Evolutionary conservation across 768 basidiomycete genomes (phyloP).

Genomic region (Leccinellum rugosiceps): DNA sequence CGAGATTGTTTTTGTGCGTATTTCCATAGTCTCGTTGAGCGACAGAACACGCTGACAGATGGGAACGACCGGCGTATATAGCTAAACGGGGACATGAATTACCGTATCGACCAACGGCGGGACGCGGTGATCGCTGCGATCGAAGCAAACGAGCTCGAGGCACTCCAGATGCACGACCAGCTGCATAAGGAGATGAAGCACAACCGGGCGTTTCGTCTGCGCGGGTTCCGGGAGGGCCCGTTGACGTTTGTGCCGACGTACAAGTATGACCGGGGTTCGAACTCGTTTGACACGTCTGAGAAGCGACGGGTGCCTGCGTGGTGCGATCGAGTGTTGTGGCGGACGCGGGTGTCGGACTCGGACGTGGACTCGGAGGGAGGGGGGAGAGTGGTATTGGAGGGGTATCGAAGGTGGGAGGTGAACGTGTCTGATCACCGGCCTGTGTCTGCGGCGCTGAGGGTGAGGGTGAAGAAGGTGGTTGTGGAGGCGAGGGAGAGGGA

Average conservation of each 20-base stretch:
- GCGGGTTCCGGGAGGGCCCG: constrained; percentile 77
- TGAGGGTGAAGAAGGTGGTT: constrained; percentile 72
- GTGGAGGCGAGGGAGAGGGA: constrained; percentile 54
- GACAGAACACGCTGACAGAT: neutral
- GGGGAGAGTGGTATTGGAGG: constrained; percentile 57
- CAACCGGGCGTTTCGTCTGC: constrained; percentile 86
- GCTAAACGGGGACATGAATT: constrained; percentile 95
- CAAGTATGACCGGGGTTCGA: constrained; percentile 83
- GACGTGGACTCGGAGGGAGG: constrained; percentile 39
- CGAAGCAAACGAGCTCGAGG: constrained; percentile 58
- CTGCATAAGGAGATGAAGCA: constrained; percentile 83
- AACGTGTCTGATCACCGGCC: constrained; percentile 92
- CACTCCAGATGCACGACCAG: constrained; percentile 78
- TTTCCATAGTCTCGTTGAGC: neutral
- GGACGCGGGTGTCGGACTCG: constrained; percentile 19
- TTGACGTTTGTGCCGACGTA: constrained; percentile 89
- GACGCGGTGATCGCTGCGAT: constrained; percentile 76
- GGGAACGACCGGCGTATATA: constrained; percentile 26
- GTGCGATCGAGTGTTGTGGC: constrained; percentile 94
- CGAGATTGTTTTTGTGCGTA: constrained; percentile 79
- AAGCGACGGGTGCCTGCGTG: constrained; percentile 90
- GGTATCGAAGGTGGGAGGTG: constrained; percentile 80
- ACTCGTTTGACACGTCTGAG: constrained; percentile 83
- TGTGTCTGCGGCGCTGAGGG: constrained; percentile 72
- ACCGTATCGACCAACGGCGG: constrained; percentile 91